Evolutionary conservation across 164 flowering plant genomes (phyloP).

Genomic region (Buxus sempervirens): DNA sequence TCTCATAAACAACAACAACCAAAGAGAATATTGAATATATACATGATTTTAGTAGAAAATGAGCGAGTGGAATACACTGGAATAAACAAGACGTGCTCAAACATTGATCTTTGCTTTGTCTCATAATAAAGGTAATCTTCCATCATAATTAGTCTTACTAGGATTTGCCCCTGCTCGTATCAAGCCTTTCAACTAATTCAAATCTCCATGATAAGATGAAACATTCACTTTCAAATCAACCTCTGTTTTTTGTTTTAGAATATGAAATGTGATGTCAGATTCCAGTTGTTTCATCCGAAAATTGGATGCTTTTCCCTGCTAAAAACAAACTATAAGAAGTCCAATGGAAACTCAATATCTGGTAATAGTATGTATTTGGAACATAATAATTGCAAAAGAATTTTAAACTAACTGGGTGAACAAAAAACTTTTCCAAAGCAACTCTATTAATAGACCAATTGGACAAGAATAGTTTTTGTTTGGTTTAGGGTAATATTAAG

Average conservation of each 20-base stretch:
- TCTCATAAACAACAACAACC: background rate
- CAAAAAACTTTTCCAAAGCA: no score
- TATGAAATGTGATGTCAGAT: constrained; percentile 71
- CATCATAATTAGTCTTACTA: constrained; percentile 81
- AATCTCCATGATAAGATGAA: constrained; percentile 82
- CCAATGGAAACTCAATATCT: background rate
- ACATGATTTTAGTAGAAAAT: background rate
- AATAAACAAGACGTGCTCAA: background rate
- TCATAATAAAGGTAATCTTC: constrained; percentile 91
- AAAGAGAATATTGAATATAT: background rate
- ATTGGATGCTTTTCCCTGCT: constrained; percentile 69
- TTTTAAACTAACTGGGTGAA: no score
- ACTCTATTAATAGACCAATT: no score
- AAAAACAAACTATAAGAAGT: background rate
- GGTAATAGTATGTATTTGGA: no score
- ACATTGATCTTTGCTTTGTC: background rate
- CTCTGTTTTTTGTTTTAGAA: constrained; percentile 81
- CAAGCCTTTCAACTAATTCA: constrained; percentile 64
- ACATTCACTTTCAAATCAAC: constrained; percentile 73
- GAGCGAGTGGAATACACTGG: background rate
- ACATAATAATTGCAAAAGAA: no score
- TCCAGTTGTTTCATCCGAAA: constrained; percentile 66
- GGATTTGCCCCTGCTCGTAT: constrained; percentile 91
- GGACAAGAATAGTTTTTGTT: no score
- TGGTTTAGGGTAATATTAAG: no score